Conservation (phyloP, 495 filamentous ascomycete genomes). For the Chaetomidium leptoderma region DNA sequence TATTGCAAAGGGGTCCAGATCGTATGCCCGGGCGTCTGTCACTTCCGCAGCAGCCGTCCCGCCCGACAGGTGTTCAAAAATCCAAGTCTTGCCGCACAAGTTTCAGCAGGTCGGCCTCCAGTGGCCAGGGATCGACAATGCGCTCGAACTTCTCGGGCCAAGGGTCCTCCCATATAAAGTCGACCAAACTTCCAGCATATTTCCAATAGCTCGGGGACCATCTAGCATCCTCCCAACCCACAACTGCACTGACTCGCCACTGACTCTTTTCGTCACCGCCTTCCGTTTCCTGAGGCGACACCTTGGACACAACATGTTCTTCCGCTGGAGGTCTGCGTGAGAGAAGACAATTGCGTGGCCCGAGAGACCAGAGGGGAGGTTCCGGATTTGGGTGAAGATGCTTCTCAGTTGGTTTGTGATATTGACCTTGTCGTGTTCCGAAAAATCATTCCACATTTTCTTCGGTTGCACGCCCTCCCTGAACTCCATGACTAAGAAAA, state of each 20-base stretch:
- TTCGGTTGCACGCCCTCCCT: background rate
- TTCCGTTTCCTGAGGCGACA: no score
- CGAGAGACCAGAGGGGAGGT: background rate
- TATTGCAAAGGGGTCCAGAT: no score
- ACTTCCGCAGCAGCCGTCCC: no score
- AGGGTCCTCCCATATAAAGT: background rate
- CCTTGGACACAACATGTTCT: background rate
- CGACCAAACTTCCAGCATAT: background rate
- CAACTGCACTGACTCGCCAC: background rate
- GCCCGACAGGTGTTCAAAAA: no score
- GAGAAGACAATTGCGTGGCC: background rate
- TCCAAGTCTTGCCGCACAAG: slow-evolving; percentile 5
- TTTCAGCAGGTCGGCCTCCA: background rate
- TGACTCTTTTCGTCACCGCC: background rate
- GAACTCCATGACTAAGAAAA: slow-evolving; percentile 6
- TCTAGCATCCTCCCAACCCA: slow-evolving; percentile 2
- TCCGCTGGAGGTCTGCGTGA: background rate
- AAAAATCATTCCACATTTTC: background rate
- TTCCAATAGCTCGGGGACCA: slow-evolving; percentile 9
- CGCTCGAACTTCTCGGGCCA: slow-evolving; percentile 8
- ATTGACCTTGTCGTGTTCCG: background rate
- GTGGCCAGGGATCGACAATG: background rate
- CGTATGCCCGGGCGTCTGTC: no score
- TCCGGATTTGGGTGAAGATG: background rate
- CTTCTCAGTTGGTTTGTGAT: background rate